These are phyloP conservation scores for Fraxinus anomala DNA, from an alignment of 257 asterid species.

Conservation along the genomic window DNA sequence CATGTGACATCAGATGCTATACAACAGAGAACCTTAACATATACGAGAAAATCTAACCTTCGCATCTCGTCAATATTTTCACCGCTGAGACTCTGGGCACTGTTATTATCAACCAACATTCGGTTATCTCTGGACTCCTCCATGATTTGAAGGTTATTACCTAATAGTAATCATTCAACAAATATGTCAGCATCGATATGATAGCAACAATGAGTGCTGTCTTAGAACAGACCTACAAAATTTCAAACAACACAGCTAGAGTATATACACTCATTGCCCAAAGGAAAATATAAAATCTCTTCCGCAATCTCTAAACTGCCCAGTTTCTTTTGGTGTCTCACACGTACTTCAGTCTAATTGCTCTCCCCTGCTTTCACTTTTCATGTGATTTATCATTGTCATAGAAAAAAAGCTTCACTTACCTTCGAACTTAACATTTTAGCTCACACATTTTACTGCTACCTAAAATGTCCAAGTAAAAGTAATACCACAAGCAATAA, in stretches of 20 bases:
- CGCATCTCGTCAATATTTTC: slow-evolving; percentile 83
- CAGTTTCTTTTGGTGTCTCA: background rate
- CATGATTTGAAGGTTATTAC: slow-evolving; percentile 37
- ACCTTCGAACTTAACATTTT: background rate
- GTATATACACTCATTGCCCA: background rate
- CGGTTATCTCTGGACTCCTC: slow-evolving; percentile 82
- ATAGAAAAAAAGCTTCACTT: background rate
- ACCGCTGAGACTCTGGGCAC: slow-evolving; percentile 81
- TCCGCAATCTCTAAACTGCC: background rate
- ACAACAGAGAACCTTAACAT: slow-evolving; percentile 3
- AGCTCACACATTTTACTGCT: background rate
- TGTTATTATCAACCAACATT: slow-evolving; percentile 77
- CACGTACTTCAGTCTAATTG: background rate
- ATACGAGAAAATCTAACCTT: slow-evolving; percentile 43
- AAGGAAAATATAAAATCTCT: background rate
- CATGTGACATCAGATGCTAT: background rate
- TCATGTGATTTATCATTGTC: background rate
- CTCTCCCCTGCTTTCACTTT: background rate
- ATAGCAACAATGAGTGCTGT: slow-evolving; percentile 1
- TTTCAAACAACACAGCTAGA: background rate
- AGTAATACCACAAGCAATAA: background rate
- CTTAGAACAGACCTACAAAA: background rate
- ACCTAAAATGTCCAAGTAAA: background rate
- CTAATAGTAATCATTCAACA: slow-evolving; percentile 38
- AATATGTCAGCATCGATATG: slow-evolving; percentile 23